A percentile compares a stretch with the other conserved stretches of the same genome.
Conservation (phyloP, 1,139 yeast genomes). For the Candida tunisiensis region DNA sequence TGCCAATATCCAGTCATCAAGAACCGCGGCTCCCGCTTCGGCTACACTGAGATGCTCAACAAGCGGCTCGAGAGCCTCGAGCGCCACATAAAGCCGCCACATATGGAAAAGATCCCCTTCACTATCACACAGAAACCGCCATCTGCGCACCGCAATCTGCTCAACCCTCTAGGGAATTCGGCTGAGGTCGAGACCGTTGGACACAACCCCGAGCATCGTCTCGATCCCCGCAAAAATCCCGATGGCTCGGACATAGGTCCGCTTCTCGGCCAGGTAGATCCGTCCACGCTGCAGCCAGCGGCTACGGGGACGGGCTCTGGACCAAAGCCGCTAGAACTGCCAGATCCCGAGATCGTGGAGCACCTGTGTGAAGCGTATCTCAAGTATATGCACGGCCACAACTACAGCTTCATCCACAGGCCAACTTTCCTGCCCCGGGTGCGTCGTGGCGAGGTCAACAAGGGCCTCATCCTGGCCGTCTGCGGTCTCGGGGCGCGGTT, state of each 20-base stretch:
- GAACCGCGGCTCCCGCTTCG: slow-evolving; percentile 21
- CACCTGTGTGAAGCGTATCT: slow-evolving; percentile 17
- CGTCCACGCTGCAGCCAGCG: too few species aligned
- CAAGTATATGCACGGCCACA: slow-evolving; percentile 19
- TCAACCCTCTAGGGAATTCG: slow-evolving; percentile 1
- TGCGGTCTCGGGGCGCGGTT: slow-evolving; percentile 21
- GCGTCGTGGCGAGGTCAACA: slow-evolving; percentile 13
- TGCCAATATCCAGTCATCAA: slow-evolving; percentile 21
- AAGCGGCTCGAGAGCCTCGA: slow-evolving; percentile 16
- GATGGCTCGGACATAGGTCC: too few species aligned
- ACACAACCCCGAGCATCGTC: neutral
- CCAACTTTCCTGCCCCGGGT: slow-evolving; percentile 17
- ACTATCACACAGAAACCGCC: slow-evolving; percentile 4
- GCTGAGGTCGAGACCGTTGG: slow-evolving; percentile 1
- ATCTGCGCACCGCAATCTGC: too few species aligned
- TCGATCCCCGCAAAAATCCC: too few species aligned
- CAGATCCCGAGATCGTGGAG: slow-evolving; percentile 9
- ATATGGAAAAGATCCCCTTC: slow-evolving; percentile 5
- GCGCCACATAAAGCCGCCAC: slow-evolving; percentile 8
- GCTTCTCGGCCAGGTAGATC: too few species aligned
- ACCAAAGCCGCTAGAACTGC: slow-evolving; percentile 3
- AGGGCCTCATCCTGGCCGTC: slow-evolving; percentile 18
- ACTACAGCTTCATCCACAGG: slow-evolving; percentile 20
- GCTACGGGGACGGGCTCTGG: neutral
- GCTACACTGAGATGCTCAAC: slow-evolving; percentile 19